Conservation (phyloP, 2,329 filamentous ascomycete genomes). For the Fusarium denticulatum region DNA sequence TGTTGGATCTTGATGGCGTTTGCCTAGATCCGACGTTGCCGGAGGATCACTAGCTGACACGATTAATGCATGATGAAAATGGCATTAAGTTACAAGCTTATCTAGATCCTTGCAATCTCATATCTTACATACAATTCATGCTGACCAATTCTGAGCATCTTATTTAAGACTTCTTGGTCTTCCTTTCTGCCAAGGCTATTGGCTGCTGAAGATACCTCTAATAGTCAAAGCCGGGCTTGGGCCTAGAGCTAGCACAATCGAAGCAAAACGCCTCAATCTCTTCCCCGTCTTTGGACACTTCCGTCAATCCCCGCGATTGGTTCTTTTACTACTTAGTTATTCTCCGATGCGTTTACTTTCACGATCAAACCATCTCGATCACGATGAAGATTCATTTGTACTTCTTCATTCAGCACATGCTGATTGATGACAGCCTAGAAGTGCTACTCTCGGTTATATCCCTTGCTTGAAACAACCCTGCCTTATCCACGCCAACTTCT, state of each 20-base stretch:
- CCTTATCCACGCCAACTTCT: not conserved
- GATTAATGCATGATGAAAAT: not conserved
- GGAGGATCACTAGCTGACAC: not conserved
- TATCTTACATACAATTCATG: not conserved
- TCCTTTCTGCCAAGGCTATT: not conserved
- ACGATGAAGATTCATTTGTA: not conserved
- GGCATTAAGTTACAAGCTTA: not conserved
- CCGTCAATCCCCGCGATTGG: not conserved
- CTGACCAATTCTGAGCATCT: not conserved
- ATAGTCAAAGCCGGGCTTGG: not conserved
- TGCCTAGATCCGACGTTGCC: not conserved
- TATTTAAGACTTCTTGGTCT: not conserved
- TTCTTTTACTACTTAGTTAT: not conserved
- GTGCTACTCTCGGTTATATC: not conserved
- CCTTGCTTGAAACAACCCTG: not conserved
- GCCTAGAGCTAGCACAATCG: not conserved
- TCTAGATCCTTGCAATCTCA: no score
- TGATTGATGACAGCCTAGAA: not conserved
- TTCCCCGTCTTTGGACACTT: not conserved
- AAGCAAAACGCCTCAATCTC: not conserved
- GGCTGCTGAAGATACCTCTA: not conserved
- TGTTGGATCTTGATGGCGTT: not conserved
- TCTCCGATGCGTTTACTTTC: not conserved
- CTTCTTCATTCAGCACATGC: not conserved
- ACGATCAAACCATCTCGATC: not conserved